A percentile compares a stretch with the other conserved stretches of the same genome.
Evolutionary conservation across 345 rosid genomes (phyloP).

Genomic region (Eucalyptus melliodora): DNA sequence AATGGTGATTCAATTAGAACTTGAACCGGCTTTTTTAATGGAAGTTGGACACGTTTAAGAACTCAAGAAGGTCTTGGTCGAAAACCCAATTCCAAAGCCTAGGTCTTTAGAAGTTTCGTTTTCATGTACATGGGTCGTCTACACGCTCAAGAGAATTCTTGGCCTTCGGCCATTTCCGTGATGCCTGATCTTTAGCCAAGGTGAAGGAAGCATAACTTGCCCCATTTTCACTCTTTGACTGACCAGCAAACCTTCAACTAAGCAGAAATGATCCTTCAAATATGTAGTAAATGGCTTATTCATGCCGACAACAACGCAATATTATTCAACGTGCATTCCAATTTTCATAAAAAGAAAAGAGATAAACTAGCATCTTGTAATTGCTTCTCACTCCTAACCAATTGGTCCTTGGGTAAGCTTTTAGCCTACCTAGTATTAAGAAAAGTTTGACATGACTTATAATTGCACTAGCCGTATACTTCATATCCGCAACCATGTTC

Average conservation of each 20-base stretch:
- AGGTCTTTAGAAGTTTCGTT: not conserved
- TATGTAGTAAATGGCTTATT: not conserved
- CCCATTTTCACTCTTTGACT: not conserved
- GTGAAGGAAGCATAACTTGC: not conserved
- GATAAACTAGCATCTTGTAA: not conserved
- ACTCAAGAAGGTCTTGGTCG: not conserved
- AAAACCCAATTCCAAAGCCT: not conserved
- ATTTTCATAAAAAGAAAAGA: too few species aligned
- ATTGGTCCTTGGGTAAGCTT: not conserved
- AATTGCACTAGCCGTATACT: not conserved
- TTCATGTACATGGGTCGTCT: not conserved
- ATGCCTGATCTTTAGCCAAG: not conserved
- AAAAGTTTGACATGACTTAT: not conserved
- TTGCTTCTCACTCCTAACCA: not conserved
- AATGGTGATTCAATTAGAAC: not conserved
- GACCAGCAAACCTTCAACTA: not conserved
- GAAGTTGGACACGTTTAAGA: not conserved
- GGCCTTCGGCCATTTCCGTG: not conserved
- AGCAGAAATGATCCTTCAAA: not conserved
- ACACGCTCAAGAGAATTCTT: not conserved
- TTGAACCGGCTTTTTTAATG: not conserved
- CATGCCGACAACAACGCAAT: not conserved
- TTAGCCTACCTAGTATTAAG: not conserved
- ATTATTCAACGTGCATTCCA: not conserved
- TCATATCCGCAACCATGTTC: not conserved